Evolutionary conservation across 768 basidiomycete species (phyloP), one percentile per base, ranked within the genome.

Genomic region (Kwoniella sp.): DNA sequence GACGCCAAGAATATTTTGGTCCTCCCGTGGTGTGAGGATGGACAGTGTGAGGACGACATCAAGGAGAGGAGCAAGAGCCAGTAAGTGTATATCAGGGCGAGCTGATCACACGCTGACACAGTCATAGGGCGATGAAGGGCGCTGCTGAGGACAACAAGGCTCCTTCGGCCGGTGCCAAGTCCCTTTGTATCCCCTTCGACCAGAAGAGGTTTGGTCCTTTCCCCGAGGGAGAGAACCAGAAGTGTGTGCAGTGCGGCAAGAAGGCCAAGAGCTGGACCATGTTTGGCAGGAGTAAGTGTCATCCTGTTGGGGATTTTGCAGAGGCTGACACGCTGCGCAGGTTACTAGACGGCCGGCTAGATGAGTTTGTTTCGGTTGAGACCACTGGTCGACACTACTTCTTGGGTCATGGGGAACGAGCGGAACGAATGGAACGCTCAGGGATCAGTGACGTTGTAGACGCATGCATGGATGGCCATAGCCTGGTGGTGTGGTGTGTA

Each of bases 81-180:
- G 88, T 92, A 75, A 79, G 81, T 78, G 9, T 11, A 46, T 53
- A 23, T 51, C 19, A 32, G 36, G 14, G 38, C 20, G 19, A 12
- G 15, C 15, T 12, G 5, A 29, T 47, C 26, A 26, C 28, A 51
- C 14, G 43, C 50, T 62, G 43, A 54, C 29, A 10, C 3, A 45
- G 20, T 15, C 26, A 38, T 20, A 71, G 62, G 38, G 62, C 53
- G 61, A 90, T 87, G 57, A 80, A 87, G 54, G 89, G 91, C 72
- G 86, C 84, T 4, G 84, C 85, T 20, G 76, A 76, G 63, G 95
- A 99, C 68, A 90, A 90, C 71, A 87, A 89, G 27, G 93, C 92
- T 15, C 95, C 95, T 0, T 92, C 90, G 14, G 91, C 95, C 11
- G 95, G 95, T 44, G 95, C 95, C 53, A 99, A 99, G 74, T 89